Evolutionary conservation across 257 asterid genomes (phyloP), one percentile per base, ranked within the genome.

Genomic region (Scutellaria minor): DNA sequence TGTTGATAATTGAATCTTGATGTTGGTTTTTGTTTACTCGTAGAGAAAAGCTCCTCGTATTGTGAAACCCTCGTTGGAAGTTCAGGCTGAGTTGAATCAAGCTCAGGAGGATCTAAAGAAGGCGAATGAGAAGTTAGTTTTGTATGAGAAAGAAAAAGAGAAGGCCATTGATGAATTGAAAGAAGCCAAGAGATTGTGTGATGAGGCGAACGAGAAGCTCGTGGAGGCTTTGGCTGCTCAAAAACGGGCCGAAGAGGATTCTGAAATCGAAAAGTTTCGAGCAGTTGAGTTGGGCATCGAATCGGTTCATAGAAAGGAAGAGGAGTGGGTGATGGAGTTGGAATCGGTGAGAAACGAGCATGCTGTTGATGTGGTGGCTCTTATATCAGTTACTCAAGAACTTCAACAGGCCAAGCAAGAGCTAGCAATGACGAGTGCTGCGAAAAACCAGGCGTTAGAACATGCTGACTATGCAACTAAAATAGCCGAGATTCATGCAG

Each of bases 401-500:
- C 89, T 95, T 80, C 89, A 88, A 82, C 87, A 82, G 81, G 83
- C 77, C 62, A 89, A 85, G 79, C 96, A 85, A 63, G 95, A 94
- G 67, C 78, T 91, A 12, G 66, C 86, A 18, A 83, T 86, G 90
- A 84, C 86, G 13, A 73, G 73, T 50, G 96, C 87, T 71, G 98
- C 95, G 0, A 94, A 94, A 78, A 82, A 87, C 77, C 90, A 86
- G 85, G 99, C 99, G 4, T 83, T 95, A 14, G 59, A 61, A 41
- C 95, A 85, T 73, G 99, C 99, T 27, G 95, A 95, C 7, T 95
- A 92, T 71, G 97, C 96, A 0, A 77, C 97, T 7, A 88, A 84
- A 55, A 82, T 88, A 70, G 96, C 97, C 0, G 96, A 92, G 82
- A 78, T 79, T 56, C 91, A 88, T 68, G 90, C 89, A 1, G 89